These are phyloP conservation scores for Fusarium sp. DNA, from an alignment of 2,329 filamentous ascomycete genomes.

Conservation along the genomic window DNA sequence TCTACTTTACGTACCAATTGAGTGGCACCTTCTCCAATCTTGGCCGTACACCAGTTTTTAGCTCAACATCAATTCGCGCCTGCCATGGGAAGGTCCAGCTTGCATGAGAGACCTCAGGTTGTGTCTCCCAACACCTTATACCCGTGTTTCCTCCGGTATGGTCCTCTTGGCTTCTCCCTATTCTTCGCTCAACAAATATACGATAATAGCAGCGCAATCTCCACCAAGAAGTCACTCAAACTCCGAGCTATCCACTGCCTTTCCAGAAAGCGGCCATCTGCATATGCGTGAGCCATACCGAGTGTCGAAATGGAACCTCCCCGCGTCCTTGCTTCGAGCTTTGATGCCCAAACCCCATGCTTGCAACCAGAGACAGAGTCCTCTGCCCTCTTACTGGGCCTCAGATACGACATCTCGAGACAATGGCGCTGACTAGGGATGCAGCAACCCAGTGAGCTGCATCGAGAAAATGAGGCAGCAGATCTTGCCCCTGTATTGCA, in stretches of 20 bases:
- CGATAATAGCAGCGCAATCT: conserved; percentile 7
- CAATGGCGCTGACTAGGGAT: conserved; percentile 22
- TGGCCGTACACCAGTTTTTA: neutral
- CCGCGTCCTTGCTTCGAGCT: conserved; percentile 1
- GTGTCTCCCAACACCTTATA: neutral
- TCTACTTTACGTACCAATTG: neutral
- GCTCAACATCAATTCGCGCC: neutral
- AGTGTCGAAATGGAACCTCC: conserved; percentile 5
- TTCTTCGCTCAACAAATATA: conserved; percentile 5
- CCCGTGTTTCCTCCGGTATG: neutral
- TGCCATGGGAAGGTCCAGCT: neutral
- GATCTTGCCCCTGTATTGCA: neutral
- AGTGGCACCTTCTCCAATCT: neutral
- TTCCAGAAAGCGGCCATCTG: conserved; percentile 16
- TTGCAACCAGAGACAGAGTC: neutral
- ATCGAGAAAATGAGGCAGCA: neutral
- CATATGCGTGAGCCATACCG: conserved; percentile 5
- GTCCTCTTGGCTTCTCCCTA: neutral
- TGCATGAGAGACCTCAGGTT: neutral
- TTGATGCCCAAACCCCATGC: neutral
- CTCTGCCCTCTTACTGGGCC: neutral
- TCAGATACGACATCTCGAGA: conserved; percentile 6
- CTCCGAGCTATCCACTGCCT: conserved; percentile 9
- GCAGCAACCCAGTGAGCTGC: conserved; percentile 12
- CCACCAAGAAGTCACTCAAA: conserved; percentile 13